These are phyloP conservation scores for Penicillium brevicompactum DNA, from an alignment of 2,329 filamentous ascomycete species.

Conservation along the genomic window DNA sequence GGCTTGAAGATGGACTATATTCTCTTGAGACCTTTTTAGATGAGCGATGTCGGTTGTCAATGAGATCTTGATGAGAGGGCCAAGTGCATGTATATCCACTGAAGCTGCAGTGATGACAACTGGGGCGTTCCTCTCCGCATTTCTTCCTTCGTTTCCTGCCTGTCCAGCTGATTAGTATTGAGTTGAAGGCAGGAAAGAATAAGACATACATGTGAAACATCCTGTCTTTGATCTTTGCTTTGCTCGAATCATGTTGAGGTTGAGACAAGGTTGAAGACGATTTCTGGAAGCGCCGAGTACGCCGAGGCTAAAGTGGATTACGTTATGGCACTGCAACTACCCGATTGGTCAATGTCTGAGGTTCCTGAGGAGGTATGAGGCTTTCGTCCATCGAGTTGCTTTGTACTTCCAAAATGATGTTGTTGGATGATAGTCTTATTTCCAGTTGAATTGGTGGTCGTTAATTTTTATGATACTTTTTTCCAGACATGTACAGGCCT, in stretches of 20 bases:
- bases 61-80: background rate
- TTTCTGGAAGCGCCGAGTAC: no score
- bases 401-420: no score
- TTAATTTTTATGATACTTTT: slow-evolving; percentile 8
- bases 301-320: no score
- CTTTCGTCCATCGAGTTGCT: no score
- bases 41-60: background rate
- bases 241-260: background rate
- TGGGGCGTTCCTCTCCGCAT: background rate
- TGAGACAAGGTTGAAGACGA: no score
- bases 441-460: no score
- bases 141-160: background rate
- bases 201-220: background rate
- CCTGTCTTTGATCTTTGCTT: background rate
- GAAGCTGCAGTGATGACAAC: background rate
- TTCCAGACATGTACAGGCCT: slow-evolving; percentile 29
- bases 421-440: no score
- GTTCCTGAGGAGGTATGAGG: no score
- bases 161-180: background rate
- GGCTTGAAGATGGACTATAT: background rate
- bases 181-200: background rate
- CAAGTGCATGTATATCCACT: background rate
- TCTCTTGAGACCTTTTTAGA: background rate
- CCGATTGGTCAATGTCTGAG: no score
- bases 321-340: no score